Percentiles rank a stretch among this genome's conserved stretches.
phyloP scores from a whole-genome alignment of 1,284 basidiomycete genomes.

The Gymnopus androsaceus region DNA sequence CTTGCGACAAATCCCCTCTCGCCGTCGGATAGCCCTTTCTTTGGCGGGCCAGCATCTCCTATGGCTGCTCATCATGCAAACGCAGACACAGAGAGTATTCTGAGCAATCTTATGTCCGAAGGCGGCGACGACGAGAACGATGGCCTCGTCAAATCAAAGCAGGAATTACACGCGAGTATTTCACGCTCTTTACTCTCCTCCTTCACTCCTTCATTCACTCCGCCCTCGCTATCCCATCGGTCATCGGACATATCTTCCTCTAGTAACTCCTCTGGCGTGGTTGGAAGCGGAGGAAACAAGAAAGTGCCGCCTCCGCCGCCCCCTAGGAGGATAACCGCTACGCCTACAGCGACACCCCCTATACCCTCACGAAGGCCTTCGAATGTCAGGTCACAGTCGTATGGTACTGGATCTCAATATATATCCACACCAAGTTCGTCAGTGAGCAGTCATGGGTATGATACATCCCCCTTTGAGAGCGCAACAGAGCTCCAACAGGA shows the following conservation, averaged over 20 bases:
- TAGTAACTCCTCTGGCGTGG: neutral
- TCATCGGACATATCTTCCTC: constrained; percentile 8
- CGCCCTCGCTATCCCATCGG: constrained; percentile 7
- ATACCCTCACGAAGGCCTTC: constrained; percentile 26
- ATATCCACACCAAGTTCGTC: constrained; percentile 29
- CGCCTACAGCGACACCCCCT: constrained; percentile 26
- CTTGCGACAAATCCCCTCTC: constrained; percentile 42
- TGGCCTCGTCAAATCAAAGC: constrained; percentile 18
- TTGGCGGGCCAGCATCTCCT: constrained; percentile 32
- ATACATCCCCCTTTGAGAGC: constrained; percentile 55
- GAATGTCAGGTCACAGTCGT: constrained; percentile 13
- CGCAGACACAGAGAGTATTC: constrained; percentile 45
- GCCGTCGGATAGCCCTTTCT: constrained; percentile 45
- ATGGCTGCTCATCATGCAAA: constrained; percentile 10
- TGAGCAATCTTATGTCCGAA: constrained; percentile 43
- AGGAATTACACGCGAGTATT: constrained; percentile 1
- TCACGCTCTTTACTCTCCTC: constrained; percentile 7
- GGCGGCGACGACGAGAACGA: constrained; percentile 40
- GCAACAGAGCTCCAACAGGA: constrained; percentile 32
- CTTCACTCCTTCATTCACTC: constrained; percentile 4
- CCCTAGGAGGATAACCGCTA: constrained; percentile 33
- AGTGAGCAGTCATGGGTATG: constrained; percentile 34
- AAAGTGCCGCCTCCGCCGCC: constrained; percentile 43
- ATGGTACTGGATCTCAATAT: constrained; percentile 18
- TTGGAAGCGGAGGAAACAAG: constrained; percentile 25